Conservation (phyloP, 805 yeast genomes). For the Spathaspora passalidarum region DNA sequence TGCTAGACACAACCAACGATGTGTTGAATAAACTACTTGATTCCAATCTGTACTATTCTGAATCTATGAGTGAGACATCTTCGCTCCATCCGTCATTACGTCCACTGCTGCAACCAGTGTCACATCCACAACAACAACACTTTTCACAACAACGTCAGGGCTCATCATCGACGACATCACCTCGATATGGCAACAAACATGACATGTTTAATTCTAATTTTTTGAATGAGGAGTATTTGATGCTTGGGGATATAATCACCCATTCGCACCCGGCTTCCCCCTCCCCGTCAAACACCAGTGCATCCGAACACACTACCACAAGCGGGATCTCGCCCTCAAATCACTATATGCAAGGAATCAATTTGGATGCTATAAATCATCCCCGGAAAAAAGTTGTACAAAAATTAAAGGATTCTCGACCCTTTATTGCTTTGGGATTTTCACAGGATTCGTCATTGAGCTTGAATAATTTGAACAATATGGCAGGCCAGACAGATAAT, state of each 20-base stretch:
- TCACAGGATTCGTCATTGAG: conserved; percentile 9
- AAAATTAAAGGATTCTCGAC: conserved; percentile 28
- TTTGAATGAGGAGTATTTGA: conserved; percentile 49
- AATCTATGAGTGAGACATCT: background rate
- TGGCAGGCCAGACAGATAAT: conserved; percentile 9
- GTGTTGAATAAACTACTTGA: conserved; percentile 22
- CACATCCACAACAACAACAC: background rate
- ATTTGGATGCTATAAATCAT: conserved; percentile 6
- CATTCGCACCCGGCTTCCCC: conserved; percentile 41
- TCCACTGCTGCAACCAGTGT: background rate
- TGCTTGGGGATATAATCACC: conserved; percentile 47
- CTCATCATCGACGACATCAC: background rate
- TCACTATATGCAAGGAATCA: conserved; percentile 1
- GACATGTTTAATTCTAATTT: conserved; percentile 37
- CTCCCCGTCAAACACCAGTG: conserved; percentile 30
- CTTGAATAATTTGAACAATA: conserved; percentile 7
- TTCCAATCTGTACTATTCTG: background rate
- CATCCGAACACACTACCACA: conserved; percentile 11
- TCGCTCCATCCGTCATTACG: background rate
- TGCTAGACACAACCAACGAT: conserved; percentile 28
- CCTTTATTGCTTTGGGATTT: conserved; percentile 40
- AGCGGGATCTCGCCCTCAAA: conserved; percentile 3
- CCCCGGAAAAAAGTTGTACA: conserved; percentile 6
- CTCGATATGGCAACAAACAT: background rate
- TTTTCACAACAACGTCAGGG: background rate